phyloP scores from a whole-genome alignment of 164 flowering plant species.

The Annona cherimola region DNA sequence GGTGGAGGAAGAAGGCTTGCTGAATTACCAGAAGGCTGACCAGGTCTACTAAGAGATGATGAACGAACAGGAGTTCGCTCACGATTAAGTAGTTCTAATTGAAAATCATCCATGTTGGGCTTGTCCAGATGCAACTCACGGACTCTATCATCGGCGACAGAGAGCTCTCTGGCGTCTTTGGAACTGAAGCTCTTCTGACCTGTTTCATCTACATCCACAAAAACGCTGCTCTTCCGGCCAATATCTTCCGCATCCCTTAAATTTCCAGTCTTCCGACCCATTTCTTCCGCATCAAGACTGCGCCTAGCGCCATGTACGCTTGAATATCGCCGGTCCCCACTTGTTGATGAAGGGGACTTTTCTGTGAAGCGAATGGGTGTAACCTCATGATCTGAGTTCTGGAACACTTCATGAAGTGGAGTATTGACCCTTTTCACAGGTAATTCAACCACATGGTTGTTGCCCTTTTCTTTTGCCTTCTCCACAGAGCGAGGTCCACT shows the following conservation, averaged over 20 bases:
- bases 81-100: slow-evolving; percentile 27
- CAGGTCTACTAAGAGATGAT: slow-evolving; percentile 36
- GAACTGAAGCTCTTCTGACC: slow-evolving; percentile 48
- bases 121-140: slow-evolving; percentile 42
- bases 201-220: slow-evolving; percentile 55
- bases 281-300: slow-evolving; percentile 62
- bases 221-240: slow-evolving; percentile 44
- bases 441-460: slow-evolving; percentile 29
- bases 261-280: slow-evolving; percentile 43
- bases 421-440: slow-evolving; percentile 13
- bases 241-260: slow-evolving; percentile 59
- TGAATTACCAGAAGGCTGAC: slow-evolving; percentile 32
- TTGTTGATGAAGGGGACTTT: slow-evolving; percentile 65
- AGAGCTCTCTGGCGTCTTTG: slow-evolving; percentile 43
- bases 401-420: slow-evolving; percentile 38
- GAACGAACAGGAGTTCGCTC: slow-evolving; percentile 37
- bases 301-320: slow-evolving; percentile 25
- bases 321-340: slow-evolving; percentile 43
- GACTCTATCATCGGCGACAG: slow-evolving; percentile 43
- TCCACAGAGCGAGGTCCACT: slow-evolving; percentile 31
- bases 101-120: slow-evolving; percentile 34
- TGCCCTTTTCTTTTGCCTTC: slow-evolving; percentile 36
- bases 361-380: slow-evolving; percentile 48
- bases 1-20: slow-evolving; percentile 44
- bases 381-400: slow-evolving; percentile 34